Conservation (phyloP, 2,329 filamentous ascomycete genomes). For the Fusarium fujikuroi region DNA sequence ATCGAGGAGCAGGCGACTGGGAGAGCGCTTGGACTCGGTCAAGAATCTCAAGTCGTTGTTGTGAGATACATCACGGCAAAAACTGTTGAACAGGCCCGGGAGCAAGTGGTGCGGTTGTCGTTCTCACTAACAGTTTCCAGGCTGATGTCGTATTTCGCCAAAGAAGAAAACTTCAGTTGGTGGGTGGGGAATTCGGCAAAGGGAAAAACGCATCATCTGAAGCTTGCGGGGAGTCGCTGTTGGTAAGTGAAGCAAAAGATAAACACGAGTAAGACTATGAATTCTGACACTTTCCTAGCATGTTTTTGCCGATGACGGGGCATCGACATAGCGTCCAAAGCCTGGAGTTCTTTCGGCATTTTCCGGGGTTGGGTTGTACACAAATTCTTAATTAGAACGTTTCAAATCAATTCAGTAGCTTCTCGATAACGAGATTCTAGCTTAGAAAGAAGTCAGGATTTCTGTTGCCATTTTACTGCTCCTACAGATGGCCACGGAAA, state of each 20-base stretch:
- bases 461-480: neutral
- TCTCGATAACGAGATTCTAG: rapidly evolving
- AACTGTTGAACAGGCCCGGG: rapidly evolving
- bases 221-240: neutral
- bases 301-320: neutral
- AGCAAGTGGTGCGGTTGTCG: rapidly evolving
- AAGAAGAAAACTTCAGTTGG: neutral
- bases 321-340: neutral
- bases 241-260: rapidly evolving
- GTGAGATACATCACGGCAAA: neutral
- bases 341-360: neutral
- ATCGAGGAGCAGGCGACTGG: neutral
- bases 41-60: neutral
- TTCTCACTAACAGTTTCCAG: rapidly evolving
- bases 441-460: rapidly evolving
- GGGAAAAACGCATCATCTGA: too few species aligned
- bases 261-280: rapidly evolving
- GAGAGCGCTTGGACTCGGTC: neutral
- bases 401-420: rapidly evolving
- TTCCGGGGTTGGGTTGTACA: neutral
- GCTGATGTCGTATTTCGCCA: neutral
- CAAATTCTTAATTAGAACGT: rapidly evolving
- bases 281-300: neutral
- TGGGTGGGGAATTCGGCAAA: neutral
- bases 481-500: neutral